Conservation (phyloP, 495 filamentous ascomycete genomes). For the Jackrogersella multiformis region DNA sequence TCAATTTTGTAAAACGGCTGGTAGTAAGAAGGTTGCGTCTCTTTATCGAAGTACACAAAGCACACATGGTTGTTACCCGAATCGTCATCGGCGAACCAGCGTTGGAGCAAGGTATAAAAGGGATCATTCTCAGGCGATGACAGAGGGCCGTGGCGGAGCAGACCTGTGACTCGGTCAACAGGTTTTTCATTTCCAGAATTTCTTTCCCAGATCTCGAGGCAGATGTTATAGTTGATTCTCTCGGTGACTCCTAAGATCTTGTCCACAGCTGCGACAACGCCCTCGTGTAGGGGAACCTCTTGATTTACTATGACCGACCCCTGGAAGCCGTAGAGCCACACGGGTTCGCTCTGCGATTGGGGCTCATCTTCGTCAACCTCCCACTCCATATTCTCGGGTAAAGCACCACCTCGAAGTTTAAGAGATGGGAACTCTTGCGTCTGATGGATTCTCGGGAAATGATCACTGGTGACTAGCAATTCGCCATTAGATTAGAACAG, state of each 20-base stretch:
- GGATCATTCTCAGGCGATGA: neutral
- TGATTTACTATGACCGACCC: neutral
- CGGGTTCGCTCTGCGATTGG: too few relatives aligned
- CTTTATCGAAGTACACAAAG: constrained; percentile 34
- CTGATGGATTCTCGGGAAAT: neutral
- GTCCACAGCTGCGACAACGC: constrained; percentile 17
- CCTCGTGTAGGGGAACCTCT: neutral
- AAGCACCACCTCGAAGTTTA: constrained; percentile 40
- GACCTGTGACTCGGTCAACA: constrained; percentile 11
- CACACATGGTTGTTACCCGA: neutral
- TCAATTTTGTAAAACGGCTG: constrained; percentile 21
- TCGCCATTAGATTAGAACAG: neutral
- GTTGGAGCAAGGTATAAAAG: constrained; percentile 12
- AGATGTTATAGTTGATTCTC: constrained; percentile 20
- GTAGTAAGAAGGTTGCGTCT: constrained; percentile 10
- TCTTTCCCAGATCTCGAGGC: constrained; percentile 36
- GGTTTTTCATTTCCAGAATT: neutral
- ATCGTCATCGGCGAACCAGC: neutral
- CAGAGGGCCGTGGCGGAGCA: neutral
- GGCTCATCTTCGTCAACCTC: neutral
- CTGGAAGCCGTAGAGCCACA: constrained; percentile 29
- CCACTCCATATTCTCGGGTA: neutral
- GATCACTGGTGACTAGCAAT: neutral
- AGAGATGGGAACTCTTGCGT: constrained; percentile 19
- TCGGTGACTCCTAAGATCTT: constrained; percentile 12